Conservation (phyloP, 2,329 filamentous ascomycete genomes). For the Parastagonospora avenae region DNA sequence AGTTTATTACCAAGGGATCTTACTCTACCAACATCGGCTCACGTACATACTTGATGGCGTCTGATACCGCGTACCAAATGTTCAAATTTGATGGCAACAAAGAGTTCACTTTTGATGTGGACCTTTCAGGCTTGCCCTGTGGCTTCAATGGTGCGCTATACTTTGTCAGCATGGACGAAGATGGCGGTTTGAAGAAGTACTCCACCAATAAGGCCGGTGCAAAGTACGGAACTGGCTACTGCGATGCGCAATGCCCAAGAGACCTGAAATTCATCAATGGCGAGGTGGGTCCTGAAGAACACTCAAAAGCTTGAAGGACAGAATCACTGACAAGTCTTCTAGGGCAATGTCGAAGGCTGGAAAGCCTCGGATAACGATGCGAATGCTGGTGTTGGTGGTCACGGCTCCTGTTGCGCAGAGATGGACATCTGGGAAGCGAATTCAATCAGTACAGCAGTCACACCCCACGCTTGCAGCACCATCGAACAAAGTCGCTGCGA, state of each 20-base stretch:
- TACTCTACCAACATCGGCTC: conserved; percentile 49
- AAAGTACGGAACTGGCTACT: conserved; percentile 55
- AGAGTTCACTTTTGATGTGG: conserved; percentile 52
- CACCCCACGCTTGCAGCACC: conserved; percentile 66
- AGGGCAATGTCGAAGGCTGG: conserved; percentile 62
- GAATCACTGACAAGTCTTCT: neutral
- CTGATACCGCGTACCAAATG: conserved; percentile 40
- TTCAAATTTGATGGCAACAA: conserved; percentile 50
- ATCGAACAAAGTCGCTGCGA: conserved; percentile 59
- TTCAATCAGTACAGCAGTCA: conserved; percentile 65
- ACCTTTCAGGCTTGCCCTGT: conserved; percentile 66
- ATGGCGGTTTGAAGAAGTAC: conserved; percentile 60
- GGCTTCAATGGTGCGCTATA: conserved; percentile 65
- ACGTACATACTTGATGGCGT: conserved; percentile 45
- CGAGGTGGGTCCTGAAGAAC: conserved; percentile 21
- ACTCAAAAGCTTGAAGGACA: neutral
- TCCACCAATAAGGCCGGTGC: conserved; percentile 57
- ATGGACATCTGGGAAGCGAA: conserved; percentile 72
- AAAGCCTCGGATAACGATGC: conserved; percentile 56
- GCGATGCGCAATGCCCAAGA: conserved; percentile 43
- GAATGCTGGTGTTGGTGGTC: conserved; percentile 58
- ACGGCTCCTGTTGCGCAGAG: conserved; percentile 67
- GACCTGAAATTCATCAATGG: conserved; percentile 59
- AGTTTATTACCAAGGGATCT: conserved; percentile 59
- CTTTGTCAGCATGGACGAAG: conserved; percentile 63